Percentiles rank a stretch among this genome's conserved stretches.
Evolutionary conservation across 1,139 yeast species (phyloP).

Genomic region (Zygosaccharomyces sapae): DNA sequence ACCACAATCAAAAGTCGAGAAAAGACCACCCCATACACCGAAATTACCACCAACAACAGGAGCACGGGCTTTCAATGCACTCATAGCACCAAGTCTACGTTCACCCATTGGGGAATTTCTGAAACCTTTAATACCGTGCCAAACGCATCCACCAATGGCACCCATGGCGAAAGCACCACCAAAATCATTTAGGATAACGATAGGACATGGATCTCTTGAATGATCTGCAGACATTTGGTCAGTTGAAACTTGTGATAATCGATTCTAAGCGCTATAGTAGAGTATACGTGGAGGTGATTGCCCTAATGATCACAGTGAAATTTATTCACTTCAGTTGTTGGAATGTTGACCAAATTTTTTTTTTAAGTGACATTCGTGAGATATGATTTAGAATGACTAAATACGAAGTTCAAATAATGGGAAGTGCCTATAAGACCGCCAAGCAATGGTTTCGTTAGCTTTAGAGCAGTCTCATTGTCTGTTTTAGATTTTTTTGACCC

Average conservation of each 20-base stretch:
- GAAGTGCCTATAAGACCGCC: no score
- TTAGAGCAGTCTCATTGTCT: no score
- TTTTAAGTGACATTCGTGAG: no score
- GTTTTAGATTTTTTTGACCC: no score
- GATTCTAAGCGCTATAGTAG: neutral
- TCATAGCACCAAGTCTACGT: slow-evolving; percentile 80
- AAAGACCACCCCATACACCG: slow-evolving; percentile 99
- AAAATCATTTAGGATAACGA: slow-evolving; percentile 89
- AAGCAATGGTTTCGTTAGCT: no score
- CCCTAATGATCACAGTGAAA: neutral
- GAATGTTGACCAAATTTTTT: neutral
- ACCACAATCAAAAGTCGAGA: slow-evolving; percentile 91
- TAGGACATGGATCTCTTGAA: slow-evolving; percentile 98
- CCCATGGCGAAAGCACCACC: slow-evolving; percentile 99
- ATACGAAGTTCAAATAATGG: no score
- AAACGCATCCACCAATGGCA: slow-evolving; percentile 92
- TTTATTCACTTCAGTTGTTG: neutral
- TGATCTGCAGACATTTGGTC: slow-evolving; percentile 81
- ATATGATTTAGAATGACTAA: no score
- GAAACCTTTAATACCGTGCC: slow-evolving; percentile 99
- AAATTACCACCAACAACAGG: slow-evolving; percentile 99
- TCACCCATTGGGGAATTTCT: slow-evolving; percentile 97
- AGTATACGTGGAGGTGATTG: neutral
- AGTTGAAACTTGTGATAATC: neutral
- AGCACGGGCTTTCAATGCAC: slow-evolving; percentile 92